A percentile compares a stretch with the other conserved stretches of the same genome.
phyloP scores from a whole-genome alignment of 164 flowering plant genomes.

The Malania oleifera region DNA sequence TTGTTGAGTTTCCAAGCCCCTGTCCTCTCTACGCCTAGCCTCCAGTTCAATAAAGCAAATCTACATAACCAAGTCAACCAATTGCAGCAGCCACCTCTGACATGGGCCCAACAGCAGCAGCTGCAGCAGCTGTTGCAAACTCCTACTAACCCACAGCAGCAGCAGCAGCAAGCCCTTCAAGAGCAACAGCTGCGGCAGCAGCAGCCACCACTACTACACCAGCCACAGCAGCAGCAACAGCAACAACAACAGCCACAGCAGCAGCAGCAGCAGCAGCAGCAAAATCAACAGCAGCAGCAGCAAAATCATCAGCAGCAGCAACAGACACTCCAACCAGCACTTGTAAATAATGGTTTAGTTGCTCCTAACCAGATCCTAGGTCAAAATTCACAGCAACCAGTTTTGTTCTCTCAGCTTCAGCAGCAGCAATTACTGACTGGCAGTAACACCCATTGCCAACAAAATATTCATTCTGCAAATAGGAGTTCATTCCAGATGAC shows the following conservation, averaged over 20 bases:
- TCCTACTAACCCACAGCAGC: constrained; percentile 29
- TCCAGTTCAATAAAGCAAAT: constrained; percentile 53
- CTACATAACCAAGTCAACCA: constrained; percentile 45
- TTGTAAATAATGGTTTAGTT: constrained; percentile 25
- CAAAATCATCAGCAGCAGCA: constrained; percentile 27
- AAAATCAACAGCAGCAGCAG: constrained; percentile 17
- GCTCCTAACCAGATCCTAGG: constrained; percentile 38
- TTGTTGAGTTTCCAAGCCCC: constrained; percentile 74
- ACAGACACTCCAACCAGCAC: constrained; percentile 25
- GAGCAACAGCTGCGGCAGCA: constrained; percentile 30
- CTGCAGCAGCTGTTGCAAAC: constrained; percentile 39
- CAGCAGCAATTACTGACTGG: constrained; percentile 49
- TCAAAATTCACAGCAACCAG: constrained; percentile 47
- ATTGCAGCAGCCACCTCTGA: constrained; percentile 42
- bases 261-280: constrained; percentile 26
- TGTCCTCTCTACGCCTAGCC: constrained; percentile 33
- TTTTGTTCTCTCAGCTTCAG: constrained; percentile 49
- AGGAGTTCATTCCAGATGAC: constrained; percentile 37
- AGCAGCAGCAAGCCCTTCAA: constrained; percentile 18
- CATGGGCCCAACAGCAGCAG: constrained; percentile 64
- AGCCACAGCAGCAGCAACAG: constrained; percentile 22
- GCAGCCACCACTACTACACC: constrained; percentile 27
- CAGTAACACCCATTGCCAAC: constrained; percentile 42
- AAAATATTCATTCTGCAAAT: constrained; percentile 23
- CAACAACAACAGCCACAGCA: constrained; percentile 19